Base-by-base conservation (phyloP, 1,284 basidiomycete species). In the Moniliella sp. region DNA sequence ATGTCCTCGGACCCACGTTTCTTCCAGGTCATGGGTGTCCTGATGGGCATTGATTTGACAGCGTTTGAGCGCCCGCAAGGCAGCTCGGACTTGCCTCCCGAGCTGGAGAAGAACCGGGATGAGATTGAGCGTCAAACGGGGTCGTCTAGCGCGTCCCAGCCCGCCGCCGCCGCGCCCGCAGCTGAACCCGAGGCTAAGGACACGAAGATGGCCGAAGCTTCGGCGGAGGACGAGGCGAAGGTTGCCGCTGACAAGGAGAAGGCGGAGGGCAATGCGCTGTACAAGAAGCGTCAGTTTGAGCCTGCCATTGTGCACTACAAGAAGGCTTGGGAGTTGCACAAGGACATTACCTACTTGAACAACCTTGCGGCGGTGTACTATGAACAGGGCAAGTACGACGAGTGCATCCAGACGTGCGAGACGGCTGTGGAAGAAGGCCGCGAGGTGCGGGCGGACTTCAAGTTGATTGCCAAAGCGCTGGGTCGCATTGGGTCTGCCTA, bases 351-450 rank as follows among this genome's bases (percentile, higher is more conserved):
- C 4, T 94, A 77, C 70, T 67, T 97, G 34, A 59, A 57, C 50
- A 61, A 61, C 35, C 43, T 61, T 19, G 58, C 54, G 75, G 84
- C 88, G 32, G 83, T 75, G 18, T 79, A 88, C 64, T 88, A 84
- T 50, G 91, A 99, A 65, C 69, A 86, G 62, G 82, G 74, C 15
- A 74, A 93, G 16, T 93, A 76, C 52, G 76, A 83, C 63, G 76
- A 81, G 59, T 74, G 74, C 42, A 88, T 97, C 52, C 78, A 86
- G 63, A 74, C 74, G 0, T 91, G 83, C 57, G 75, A 91, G 54
- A 82, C 83, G 64, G 91, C 91, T 13, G 76, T 84, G 26, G 88
- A 97, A 17, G 79, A 93, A 59, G 88, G 83, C 23, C 75, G 86
- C 45, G 61, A 65, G 16, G 50, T 67, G 34, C 62, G 67, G 16